A percentile compares a stretch with the other conserved stretches of the same genome.
phyloP scores from a whole-genome alignment of 2,329 filamentous ascomycete species.

The Ramularia endophylla region DNA sequence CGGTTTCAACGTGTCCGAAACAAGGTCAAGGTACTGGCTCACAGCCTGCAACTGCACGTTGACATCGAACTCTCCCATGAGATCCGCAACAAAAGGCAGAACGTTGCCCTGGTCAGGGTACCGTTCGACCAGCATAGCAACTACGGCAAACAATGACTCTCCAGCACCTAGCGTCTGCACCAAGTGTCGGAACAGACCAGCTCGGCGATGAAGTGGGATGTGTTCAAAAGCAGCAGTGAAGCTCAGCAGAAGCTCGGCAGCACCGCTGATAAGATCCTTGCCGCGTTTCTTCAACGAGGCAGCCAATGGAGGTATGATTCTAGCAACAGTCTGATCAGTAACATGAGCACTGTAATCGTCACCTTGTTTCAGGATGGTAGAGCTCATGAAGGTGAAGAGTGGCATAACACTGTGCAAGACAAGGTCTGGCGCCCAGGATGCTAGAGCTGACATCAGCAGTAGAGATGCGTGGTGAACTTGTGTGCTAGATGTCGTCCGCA shows the following conservation, averaged over 20 bases:
- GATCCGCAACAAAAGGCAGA: slow-evolving; percentile 65
- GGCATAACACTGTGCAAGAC: slow-evolving; percentile 98
- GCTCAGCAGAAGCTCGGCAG: slow-evolving; percentile 85
- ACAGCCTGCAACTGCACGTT: slow-evolving; percentile 68
- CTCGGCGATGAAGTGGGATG: slow-evolving; percentile 78
- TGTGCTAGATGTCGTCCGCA: slow-evolving; percentile 83
- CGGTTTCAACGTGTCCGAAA: slow-evolving; percentile 67
- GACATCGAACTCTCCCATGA: slow-evolving; percentile 67
- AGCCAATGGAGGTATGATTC: slow-evolving; percentile 88
- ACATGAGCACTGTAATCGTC: slow-evolving; percentile 97
- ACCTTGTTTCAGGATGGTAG: slow-evolving; percentile 81
- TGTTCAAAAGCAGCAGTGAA: slow-evolving; percentile 97
- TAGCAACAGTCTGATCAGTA: slow-evolving; percentile 86
- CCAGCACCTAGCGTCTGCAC: slow-evolving; percentile 77
- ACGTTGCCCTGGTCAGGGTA: slow-evolving; percentile 73
- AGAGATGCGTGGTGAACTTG: slow-evolving; percentile 91
- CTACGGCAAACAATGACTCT: slow-evolving; percentile 81
- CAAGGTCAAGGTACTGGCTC: slow-evolving; percentile 68
- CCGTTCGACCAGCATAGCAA: slow-evolving; percentile 85
- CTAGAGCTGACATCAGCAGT: slow-evolving; percentile 78
- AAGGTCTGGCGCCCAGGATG: slow-evolving; percentile 79
- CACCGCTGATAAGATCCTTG: slow-evolving; percentile 71
- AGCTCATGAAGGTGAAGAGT: slow-evolving; percentile 97
- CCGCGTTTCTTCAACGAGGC: slow-evolving; percentile 73
- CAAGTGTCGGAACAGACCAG: slow-evolving; percentile 76